Base-by-base conservation (phyloP, 805 yeast species). In the Tetrapisispora nanseiensis region DNA sequence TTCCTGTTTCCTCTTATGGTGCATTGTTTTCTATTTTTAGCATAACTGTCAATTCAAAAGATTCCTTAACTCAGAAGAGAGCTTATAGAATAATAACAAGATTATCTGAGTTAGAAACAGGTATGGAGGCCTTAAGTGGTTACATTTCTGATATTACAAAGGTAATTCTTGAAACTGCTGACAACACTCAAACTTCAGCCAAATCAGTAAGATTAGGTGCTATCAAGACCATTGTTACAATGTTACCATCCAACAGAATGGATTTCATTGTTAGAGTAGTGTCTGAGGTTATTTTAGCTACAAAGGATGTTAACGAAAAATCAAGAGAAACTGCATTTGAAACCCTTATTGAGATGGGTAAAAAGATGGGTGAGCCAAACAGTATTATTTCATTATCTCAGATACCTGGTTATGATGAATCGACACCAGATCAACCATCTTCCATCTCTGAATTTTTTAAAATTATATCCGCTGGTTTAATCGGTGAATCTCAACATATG, bases 391-490 rank as follows among this genome's bases (percentile, higher is more conserved):
- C 72, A 42, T 80, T 84, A 55, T 66, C 78, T 15, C 66, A 72
- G 51, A 78, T 83, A 45, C 80, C 86, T 28, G 85, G 80, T 3
- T 73, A 82, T 57, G 87, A 75, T 37, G 64, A 69, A 6, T 72
- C 67, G 6, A 73, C 78, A 23, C 82, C 83, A n/a, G 75, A 75
- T 46, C 67, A 65, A 22, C 69, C 70, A 40, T 92, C 95, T 8
- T 71, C 78, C 16, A 70, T 89, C 43, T 74, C 79, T 36, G 96
- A 89, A 63, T 89, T 72, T 59, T 86, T 90, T 68, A 86, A 94
- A 24, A 86, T 92, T 82, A 82, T 90, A 24, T 77, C 90, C 62
- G 98, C 97, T 23, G 99, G 98, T 68, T 70, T 94, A 51, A 96
- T 92, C 29, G 96, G 96, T 44, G 80, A 83, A 50, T 75, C 92